Conservation (phyloP, 1,284 basidiomycete species). For the Heterobasidion parviporum region DNA sequence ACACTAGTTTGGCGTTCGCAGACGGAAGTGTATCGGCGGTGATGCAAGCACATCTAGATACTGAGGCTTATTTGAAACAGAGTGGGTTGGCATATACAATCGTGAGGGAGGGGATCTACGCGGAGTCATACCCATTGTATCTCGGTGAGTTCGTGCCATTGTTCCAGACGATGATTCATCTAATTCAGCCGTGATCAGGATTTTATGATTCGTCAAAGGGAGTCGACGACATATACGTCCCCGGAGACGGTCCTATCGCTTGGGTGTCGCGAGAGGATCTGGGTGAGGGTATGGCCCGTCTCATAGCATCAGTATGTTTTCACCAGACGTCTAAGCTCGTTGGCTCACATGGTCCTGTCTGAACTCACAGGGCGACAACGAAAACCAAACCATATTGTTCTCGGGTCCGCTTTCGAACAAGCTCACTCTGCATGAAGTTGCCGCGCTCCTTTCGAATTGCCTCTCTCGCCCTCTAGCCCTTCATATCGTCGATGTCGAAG, state of each 20-base stretch:
- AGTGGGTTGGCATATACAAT: slow-evolving; percentile 28
- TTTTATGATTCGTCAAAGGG: slow-evolving; percentile 6
- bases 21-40: slow-evolving; percentile 23
- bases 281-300: slow-evolving; percentile 24
- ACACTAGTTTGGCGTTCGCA: slow-evolving; percentile 30
- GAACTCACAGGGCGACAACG: slow-evolving; percentile 16
- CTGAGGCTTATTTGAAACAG: slow-evolving; percentile 26
- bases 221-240: slow-evolving; percentile 5
- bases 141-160: slow-evolving; percentile 14
- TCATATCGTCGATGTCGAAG: slow-evolving; percentile 17
- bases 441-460: slow-evolving; percentile 13
- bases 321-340: slow-evolving; percentile 4
- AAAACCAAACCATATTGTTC: slow-evolving; percentile 20
- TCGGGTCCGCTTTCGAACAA: slow-evolving; percentile 16
- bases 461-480: slow-evolving; percentile 14
- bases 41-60: slow-evolving; percentile 28
- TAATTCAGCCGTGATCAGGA: neutral
- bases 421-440: slow-evolving; percentile 18
- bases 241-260: slow-evolving; percentile 21
- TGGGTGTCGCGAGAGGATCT: slow-evolving; percentile 24
- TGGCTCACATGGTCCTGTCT: neutral
- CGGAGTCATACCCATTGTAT: slow-evolving; percentile 28
- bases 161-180: neutral
- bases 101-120: slow-evolving; percentile 31
- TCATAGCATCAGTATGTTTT: slow-evolving; percentile 14